phyloP scores from a whole-genome alignment of 2,329 filamentous ascomycete genomes.

The Metarhizium rileyi region DNA sequence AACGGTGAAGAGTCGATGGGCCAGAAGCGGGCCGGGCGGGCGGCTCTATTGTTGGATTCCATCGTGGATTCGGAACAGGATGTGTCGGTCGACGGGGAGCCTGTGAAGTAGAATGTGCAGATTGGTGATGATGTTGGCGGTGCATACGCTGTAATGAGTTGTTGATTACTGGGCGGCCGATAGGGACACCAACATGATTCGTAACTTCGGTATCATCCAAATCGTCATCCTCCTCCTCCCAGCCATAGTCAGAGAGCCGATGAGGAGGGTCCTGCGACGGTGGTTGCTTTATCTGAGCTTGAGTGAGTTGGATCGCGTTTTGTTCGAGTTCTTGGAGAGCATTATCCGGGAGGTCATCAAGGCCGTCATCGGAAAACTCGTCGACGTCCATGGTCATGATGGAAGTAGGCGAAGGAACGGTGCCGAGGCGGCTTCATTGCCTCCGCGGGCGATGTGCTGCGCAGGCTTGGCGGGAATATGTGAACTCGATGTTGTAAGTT shows the following conservation, averaged over 20 bases:
- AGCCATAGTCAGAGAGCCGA: slow-evolving; percentile 28
- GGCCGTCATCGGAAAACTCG: slow-evolving; percentile 53
- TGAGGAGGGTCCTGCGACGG: slow-evolving; percentile 15
- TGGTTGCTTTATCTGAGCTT: slow-evolving; percentile 24
- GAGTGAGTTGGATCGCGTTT: slow-evolving; percentile 52
- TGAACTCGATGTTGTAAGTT: background rate
- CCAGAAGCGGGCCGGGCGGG: slow-evolving; percentile 11
- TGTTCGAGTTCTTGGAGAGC: slow-evolving; percentile 53
- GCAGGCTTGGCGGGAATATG: background rate
- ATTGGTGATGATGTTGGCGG: slow-evolving; percentile 20
- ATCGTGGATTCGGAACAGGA: slow-evolving; percentile 26
- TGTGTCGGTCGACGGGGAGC: slow-evolving; percentile 19
- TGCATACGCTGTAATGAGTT: slow-evolving; percentile 25
- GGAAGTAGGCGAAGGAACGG: slow-evolving; percentile 9
- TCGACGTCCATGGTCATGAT: slow-evolving; percentile 36
- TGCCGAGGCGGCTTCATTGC: slow-evolving; percentile 8
- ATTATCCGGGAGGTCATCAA: slow-evolving; percentile 50
- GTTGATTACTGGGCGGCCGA: slow-evolving; percentile 26
- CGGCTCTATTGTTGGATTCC: slow-evolving; percentile 25
- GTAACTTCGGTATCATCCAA: slow-evolving; percentile 49
- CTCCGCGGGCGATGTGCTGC: background rate
- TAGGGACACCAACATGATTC: slow-evolving; percentile 34
- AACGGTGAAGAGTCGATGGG: slow-evolving; percentile 9
- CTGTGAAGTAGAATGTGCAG: slow-evolving; percentile 14
- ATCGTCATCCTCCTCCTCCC: slow-evolving; percentile 46